Base-by-base conservation (phyloP, 1,139 yeast species). In the Yamadazyma songkhlaensis region DNA sequence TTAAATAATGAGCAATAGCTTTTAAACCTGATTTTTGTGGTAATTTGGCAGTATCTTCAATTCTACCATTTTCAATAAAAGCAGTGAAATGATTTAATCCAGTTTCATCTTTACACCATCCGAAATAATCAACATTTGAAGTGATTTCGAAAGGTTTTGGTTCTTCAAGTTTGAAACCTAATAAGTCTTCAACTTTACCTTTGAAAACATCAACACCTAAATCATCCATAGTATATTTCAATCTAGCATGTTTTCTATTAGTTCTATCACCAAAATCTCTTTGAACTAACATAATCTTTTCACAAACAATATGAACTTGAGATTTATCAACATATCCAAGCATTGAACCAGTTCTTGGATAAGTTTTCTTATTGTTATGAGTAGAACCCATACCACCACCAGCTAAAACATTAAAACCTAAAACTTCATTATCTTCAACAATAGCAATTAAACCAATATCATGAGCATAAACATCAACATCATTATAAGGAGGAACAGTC, bases 341-440 rank as follows among this genome's bases (percentile, higher is more conserved):
- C 64, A 81, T 67, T 15, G 95, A 82, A 44, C 96, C 97, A 11
- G 95, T 79, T 68, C 97, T 79, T 51, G 98, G 98, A 56, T 92
- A 92, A 0, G 98, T 92, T 74, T 90, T 92, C 58, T 84, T 84
- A 70, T 92, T 92, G 72, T 90, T 90, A 64, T 92, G 98, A 25
- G 97, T 92, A 29, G 95, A 78, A 54, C 97, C 98, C 97, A 92
- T 90, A 74, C 97, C 98, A 69, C 97, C 98, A 61, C 97, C 98
- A 46, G 84, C 96, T 45, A 85, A 75, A 36, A 92, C 80, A 54
- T 92, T 90, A 72, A 80, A 92, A 38, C 97, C 98, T 37, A 62
- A 63, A 42, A 73, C 80, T 35, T 74, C 73, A 46, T 79, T 70
- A 49, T 78, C 75, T 53, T 84, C 87, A 33, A 88, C 81, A 57